Percentiles rank a stretch among this genome's conserved stretches.
Conservation (phyloP, 1,284 basidiomycete species). For the Rhodofomes roseus region DNA sequence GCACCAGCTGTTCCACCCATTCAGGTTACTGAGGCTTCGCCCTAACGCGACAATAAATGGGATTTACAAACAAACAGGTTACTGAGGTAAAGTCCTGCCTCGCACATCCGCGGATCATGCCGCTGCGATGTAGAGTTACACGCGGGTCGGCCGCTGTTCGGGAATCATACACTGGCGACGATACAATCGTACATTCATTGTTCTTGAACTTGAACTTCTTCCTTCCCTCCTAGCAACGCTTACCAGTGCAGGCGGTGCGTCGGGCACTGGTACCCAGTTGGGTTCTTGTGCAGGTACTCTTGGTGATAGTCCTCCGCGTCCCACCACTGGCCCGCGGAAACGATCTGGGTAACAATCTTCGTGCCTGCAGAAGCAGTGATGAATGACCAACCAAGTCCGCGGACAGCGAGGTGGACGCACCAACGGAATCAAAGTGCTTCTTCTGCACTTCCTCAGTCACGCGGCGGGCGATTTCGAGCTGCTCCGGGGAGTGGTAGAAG, state of each 20-base stretch:
- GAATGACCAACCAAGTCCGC: constrained; percentile 22
- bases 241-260: constrained; percentile 53
- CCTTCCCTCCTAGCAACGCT: constrained; percentile 1
- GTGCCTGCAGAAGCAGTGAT: constrained; percentile 28
- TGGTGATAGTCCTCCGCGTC: constrained; percentile 88
- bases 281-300: constrained; percentile 73
- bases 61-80: no score
- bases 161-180: background rate
- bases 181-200: background rate
- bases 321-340: constrained; percentile 69
- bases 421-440: constrained; percentile 76
- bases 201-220: no score
- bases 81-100: no score
- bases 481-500: constrained; percentile 79
- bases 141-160: background rate
- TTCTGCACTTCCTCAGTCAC: constrained; percentile 86
- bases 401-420: constrained; percentile 14
- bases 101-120: no score
- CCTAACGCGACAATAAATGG: no score
- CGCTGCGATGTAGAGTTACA: background rate
- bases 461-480: constrained; percentile 69
- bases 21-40: no score
- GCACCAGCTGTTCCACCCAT: no score
- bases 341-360: constrained; percentile 79
- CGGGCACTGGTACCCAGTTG: constrained; percentile 53